These are phyloP conservation scores for Trichoderma sp. DNA, from an alignment of 2,329 filamentous ascomycete species.

Conservation along the genomic window DNA sequence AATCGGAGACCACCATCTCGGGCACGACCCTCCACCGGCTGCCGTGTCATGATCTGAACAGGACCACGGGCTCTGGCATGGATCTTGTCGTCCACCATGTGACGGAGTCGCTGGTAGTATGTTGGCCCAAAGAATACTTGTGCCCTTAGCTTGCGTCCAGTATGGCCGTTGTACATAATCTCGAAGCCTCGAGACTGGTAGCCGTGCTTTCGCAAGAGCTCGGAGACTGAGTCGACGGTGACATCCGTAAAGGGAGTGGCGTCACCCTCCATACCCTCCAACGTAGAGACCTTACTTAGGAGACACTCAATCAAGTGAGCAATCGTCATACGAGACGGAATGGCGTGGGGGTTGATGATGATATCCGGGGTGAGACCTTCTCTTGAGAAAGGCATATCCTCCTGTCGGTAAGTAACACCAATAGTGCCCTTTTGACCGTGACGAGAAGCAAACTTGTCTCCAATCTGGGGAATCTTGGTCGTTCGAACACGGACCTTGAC, in stretches of 20 bases:
- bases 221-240: conserved; percentile 90
- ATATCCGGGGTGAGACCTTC: conserved; percentile 93
- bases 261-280: conserved; percentile 94
- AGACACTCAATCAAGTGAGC: conserved; percentile 99
- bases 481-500: conserved; percentile 97
- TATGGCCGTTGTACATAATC: conserved; percentile 98
- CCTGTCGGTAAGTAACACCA: conserved; percentile 95
- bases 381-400: conserved; percentile 97
- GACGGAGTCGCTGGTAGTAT: conserved; percentile 96
- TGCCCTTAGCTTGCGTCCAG: conserved; percentile 86
- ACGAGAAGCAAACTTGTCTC: conserved; percentile 98
- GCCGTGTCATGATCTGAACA: conserved; percentile 94
- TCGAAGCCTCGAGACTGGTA: conserved; percentile 98
- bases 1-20: conserved; percentile 97
- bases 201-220: conserved; percentile 81
- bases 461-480: conserved; percentile 97
- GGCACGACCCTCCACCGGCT: conserved; percentile 97
- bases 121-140: conserved; percentile 98
- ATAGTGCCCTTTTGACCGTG: conserved; percentile 99
- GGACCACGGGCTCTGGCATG: conserved; percentile 97
- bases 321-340: conserved; percentile 99
- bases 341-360: conserved; percentile 99
- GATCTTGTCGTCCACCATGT: conserved; percentile 99
- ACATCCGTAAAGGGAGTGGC: conserved; percentile 98
- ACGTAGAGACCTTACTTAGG: conserved; percentile 90